phyloP scores from a whole-genome alignment of 2,329 filamentous ascomycete species.

The Botryotinia narcissicola region DNA sequence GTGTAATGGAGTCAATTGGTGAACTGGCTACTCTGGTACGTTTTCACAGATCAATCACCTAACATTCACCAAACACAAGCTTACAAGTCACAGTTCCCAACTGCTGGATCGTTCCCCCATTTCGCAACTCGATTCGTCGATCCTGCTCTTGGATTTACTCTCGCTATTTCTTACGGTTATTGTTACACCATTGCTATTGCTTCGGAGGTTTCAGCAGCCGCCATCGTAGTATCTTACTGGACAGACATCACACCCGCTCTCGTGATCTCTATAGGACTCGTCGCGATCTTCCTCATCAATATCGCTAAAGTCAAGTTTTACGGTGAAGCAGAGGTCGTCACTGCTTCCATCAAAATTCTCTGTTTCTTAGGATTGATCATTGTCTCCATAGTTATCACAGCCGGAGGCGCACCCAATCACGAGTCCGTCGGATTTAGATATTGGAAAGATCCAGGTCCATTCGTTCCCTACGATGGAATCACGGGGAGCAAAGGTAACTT shows the following conservation, averaged over 20 bases:
- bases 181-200: constrained; percentile 56
- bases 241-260: constrained; percentile 54
- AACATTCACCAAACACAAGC: not conserved
- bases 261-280: constrained; percentile 81
- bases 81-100: constrained; percentile 33
- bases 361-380: constrained; percentile 64
- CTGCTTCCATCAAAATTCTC: constrained; percentile 78
- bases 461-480: constrained; percentile 65
- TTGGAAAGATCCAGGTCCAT: constrained; percentile 67
- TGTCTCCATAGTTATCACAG: constrained; percentile 59
- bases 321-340: constrained; percentile 84
- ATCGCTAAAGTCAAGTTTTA: constrained; percentile 84
- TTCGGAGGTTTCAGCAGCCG: constrained; percentile 81
- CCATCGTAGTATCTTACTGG: constrained; percentile 82
- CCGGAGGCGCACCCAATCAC: constrained; percentile 59
- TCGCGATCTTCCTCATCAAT: constrained; percentile 75
- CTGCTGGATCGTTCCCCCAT: constrained; percentile 39
- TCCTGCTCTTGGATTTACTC: constrained; percentile 37
- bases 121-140: constrained; percentile 40
- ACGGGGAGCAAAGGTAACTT: constrained; percentile 58
- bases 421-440: constrained; percentile 64
- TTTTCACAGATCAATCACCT: not conserved
- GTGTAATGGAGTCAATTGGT: constrained; percentile 40
- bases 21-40: constrained; percentile 36
- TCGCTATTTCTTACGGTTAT: constrained; percentile 39